These are phyloP conservation scores for Aspergillus ibericus DNA, from an alignment of 2,329 filamentous ascomycete genomes.

Conservation along the genomic window DNA sequence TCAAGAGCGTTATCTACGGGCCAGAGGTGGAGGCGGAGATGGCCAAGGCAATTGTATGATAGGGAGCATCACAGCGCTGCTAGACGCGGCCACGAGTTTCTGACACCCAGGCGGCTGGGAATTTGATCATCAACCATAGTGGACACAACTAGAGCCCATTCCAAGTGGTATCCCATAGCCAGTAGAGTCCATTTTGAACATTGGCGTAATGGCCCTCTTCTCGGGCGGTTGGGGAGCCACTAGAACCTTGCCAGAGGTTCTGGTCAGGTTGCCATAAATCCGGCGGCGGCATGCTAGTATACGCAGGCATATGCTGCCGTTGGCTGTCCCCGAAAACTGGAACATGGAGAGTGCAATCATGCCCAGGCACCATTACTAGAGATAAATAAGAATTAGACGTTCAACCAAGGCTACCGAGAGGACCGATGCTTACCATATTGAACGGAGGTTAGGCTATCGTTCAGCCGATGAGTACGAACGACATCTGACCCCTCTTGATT, in stretches of 20 bases:
- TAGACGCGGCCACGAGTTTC: neutral
- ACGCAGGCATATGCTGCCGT: neutral
- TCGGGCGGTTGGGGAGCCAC: neutral
- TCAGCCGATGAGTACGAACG: conserved; percentile 19
- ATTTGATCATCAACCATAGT: neutral
- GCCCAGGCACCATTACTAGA: conserved; percentile 13
- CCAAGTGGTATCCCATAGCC: conserved; percentile 34
- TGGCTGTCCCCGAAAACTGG: neutral
- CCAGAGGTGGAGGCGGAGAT: conserved; percentile 19
- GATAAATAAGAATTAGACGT: neutral
- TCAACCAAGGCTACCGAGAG: neutral
- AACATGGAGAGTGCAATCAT: conserved; percentile 8
- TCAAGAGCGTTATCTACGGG: conserved; percentile 44
- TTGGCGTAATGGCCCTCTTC: conserved; percentile 9
- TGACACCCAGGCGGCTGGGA: neutral
- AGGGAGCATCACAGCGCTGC: neutral
- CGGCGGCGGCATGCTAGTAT: neutral
- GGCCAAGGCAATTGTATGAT: conserved; percentile 13
- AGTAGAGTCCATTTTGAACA: conserved; percentile 29
- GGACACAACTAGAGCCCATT: conserved; percentile 8
- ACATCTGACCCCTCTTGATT: conserved; percentile 12
- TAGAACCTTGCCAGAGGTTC: conserved; percentile 12
- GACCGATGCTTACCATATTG: conserved; percentile 22
- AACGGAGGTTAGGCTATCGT: conserved; percentile 26
- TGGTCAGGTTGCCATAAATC: conserved; percentile 8